A percentile compares a stretch with the other conserved stretches of the same genome.
Evolutionary conservation across 2,329 filamentous ascomycete species (phyloP).

Genomic region (Arthrobotrys megalospora): DNA sequence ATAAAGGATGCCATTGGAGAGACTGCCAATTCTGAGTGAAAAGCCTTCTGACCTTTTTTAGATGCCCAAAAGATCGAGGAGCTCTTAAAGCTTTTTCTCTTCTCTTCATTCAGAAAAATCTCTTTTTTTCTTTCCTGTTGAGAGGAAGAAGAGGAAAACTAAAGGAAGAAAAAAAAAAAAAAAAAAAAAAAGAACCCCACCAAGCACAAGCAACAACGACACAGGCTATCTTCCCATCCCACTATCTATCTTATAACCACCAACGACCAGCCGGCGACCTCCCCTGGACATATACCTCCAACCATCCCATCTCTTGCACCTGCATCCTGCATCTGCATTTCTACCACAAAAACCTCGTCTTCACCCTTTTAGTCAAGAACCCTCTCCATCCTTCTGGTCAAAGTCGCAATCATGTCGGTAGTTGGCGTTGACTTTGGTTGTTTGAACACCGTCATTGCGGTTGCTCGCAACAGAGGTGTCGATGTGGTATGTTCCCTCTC

Average conservation of each 20-base stretch:
- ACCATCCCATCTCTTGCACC: not conserved
- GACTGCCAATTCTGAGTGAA: slow-evolving; percentile 9
- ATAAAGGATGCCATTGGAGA: not conserved
- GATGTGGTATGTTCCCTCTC: slow-evolving; percentile 84
- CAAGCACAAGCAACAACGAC: slow-evolving; percentile 2
- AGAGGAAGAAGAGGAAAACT: slow-evolving; percentile 30
- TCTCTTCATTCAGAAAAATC: not conserved
- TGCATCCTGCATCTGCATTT: not conserved
- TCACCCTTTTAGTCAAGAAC: not conserved
- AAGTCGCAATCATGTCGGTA: slow-evolving; percentile 64
- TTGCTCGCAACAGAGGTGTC: slow-evolving; percentile 97
- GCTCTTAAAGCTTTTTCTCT: slow-evolving; percentile 9
- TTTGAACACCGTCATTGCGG: slow-evolving; percentile 96
- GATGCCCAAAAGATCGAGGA: slow-evolving; percentile 10
- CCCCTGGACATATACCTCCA: too few relatives aligned
- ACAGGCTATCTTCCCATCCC: not conserved
- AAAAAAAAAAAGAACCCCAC: slow-evolving; percentile 32
- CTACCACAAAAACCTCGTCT: not conserved
- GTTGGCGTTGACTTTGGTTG: slow-evolving; percentile 92
- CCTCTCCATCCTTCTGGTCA: not conserved
- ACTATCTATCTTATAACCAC: slow-evolving; percentile 18
- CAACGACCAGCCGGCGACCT: not conserved
- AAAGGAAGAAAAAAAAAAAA: slow-evolving; percentile 19
- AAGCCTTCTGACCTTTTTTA: slow-evolving; percentile 9
- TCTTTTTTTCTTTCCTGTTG: not conserved